Conservation (phyloP, 73 alveolate species). For the Paramecium pentaurelia region DNA sequence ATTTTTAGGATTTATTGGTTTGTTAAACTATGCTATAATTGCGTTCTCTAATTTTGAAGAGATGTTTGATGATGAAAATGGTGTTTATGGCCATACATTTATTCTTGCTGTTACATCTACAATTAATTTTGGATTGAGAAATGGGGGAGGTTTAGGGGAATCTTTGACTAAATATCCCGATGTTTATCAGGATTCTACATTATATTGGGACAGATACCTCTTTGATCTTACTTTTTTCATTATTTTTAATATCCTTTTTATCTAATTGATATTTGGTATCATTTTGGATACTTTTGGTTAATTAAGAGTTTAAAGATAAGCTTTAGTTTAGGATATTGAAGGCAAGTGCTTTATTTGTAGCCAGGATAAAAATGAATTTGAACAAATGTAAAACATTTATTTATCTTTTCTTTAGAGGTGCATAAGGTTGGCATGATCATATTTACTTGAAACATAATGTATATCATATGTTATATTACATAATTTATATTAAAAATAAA, state of each 20-base stretch:
- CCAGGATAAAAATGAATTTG: not conserved
- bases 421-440: slow-evolving; percentile 62
- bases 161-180: not conserved
- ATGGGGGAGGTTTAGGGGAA: slow-evolving; percentile 62
- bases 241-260: slow-evolving; percentile 49
- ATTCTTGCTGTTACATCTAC: slow-evolving; percentile 55
- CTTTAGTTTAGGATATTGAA: slow-evolving; percentile 35
- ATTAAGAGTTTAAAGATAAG: slow-evolving; percentile 56
- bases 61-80: not conserved
- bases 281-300: slow-evolving; percentile 61
- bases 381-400: not conserved
- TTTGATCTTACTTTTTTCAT: slow-evolving; percentile 54
- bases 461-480: slow-evolving; percentile 68
- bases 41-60: not conserved
- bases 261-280: slow-evolving; percentile 56
- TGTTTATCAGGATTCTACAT: not conserved
- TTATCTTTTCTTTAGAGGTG: not conserved
- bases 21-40: slow-evolving; percentile 42
- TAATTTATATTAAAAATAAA: slow-evolving; percentile 64
- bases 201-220: slow-evolving; percentile 53
- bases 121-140: slow-evolving; percentile 49
- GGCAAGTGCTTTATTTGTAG: slow-evolving; percentile 52
- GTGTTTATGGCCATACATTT: slow-evolving; percentile 10
- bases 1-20: slow-evolving; percentile 28
- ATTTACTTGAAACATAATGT: slow-evolving; percentile 71